Evolutionary conservation across 208 protist species (phyloP), one percentile per base, ranked within the genome.

Genomic region (Borovskyia barvae): DNA sequence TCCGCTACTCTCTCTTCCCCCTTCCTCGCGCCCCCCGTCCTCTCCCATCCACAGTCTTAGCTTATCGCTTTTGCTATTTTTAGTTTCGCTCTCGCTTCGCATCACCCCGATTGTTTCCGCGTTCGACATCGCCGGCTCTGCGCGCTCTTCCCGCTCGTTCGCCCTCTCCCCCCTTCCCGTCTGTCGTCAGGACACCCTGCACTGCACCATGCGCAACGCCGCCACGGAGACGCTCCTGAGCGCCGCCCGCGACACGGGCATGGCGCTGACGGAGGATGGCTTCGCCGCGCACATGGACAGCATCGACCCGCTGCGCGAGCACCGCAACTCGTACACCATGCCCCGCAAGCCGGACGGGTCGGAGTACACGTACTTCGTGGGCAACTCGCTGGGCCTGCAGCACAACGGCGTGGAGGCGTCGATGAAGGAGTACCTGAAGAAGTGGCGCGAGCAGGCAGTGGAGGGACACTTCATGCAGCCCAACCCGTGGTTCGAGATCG

Each of bases 341-440:
- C 88, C 88, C 12, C 55, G 63, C 15, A 56, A 43, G 35, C 78
- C 68, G 32, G 67, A 79, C 37, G 78, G 76, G 15, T 56, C 63
- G 0, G 33, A 54, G 1, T 76, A 70, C 50, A 43, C 90, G 9
- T 98, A 97, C 80, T 65, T 97, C 6, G 93, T 87, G 43, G 85
- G 87, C 30, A 93, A 97, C 70, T 83, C 86, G 19, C 64, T 98
- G 14, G 95, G 95, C 19, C 70, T 95, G 26, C 87, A 97, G 78
- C 93, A 97, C 69, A 70, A 74, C 20, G 75, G 72, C 35, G 77
- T 91, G 12, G 63, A 78, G 45, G 46, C 69, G 0, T 67, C 80
- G 26, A 68, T 97, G 11, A 36, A 73, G 3, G 75, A 69, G 7
- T 82, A 91, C 37, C 59, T 98, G 8, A 74, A 85, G 42, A 92